These are phyloP conservation scores for Salinomyces thailandicus DNA, from an alignment of 2,329 filamentous ascomycete genomes.

Conservation along the genomic window DNA sequence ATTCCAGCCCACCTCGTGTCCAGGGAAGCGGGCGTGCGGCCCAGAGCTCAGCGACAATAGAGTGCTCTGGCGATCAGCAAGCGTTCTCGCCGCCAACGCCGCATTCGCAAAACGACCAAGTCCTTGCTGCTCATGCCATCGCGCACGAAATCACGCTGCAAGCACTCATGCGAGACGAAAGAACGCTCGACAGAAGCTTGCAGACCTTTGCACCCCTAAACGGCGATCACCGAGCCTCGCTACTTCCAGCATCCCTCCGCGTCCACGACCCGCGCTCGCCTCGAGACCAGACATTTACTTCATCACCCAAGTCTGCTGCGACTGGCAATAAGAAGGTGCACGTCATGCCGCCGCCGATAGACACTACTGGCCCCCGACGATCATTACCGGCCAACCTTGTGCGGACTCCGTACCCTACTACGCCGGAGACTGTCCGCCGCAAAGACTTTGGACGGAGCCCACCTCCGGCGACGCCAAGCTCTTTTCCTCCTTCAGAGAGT, in stretches of 20 bases:
- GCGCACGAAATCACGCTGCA: constrained; percentile 26
- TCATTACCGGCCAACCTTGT: constrained; percentile 21
- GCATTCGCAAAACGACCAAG: constrained; percentile 18
- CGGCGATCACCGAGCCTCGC: constrained; percentile 10
- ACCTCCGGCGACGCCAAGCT: constrained; percentile 3
- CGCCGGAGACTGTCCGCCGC: constrained; percentile 10
- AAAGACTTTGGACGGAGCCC: constrained; percentile 17
- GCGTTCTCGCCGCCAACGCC: constrained; percentile 6
- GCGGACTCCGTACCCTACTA: constrained; percentile 25
- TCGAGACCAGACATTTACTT: constrained; percentile 7
- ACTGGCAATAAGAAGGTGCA: constrained; percentile 21
- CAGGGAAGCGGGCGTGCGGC: constrained; percentile 4
- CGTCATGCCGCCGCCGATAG: constrained; percentile 25
- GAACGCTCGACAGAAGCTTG: constrained; percentile 12
- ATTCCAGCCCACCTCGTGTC: constrained; percentile 9
- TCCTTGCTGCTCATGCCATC: constrained; percentile 22
- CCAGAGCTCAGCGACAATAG: constrained; percentile 7
- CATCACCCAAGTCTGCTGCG: constrained; percentile 7
- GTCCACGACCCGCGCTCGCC: constrained; percentile 18
- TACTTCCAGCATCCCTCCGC: constrained; percentile 14
- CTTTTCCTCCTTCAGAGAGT: constrained; percentile 13
- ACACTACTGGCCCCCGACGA: constrained; percentile 14
- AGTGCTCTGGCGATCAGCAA: constrained; percentile 3
- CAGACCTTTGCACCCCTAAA: constrained; percentile 11
- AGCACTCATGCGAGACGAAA: constrained; percentile 22